A percentile compares a stretch with the other conserved stretches of the same genome.
Evolutionary conservation across 2,329 filamentous ascomycete species (phyloP).

Genomic region (Claviceps capensis): DNA sequence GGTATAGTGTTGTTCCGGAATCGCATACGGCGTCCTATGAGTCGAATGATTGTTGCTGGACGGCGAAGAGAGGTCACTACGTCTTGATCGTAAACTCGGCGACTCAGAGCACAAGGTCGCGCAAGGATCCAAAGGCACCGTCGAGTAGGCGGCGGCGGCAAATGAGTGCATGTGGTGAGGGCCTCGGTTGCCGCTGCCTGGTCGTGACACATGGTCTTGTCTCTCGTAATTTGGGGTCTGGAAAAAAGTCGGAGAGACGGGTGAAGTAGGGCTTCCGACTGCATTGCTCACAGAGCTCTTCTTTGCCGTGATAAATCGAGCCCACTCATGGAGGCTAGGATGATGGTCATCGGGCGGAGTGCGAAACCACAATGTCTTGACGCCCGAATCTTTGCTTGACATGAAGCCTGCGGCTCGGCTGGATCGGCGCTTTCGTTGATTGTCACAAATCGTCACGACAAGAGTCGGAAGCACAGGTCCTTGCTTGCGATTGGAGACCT

Average conservation of each 20-base stretch:
- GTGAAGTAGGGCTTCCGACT: constrained; percentile 36
- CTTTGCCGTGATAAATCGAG: constrained; percentile 34
- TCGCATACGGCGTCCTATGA: constrained; percentile 24
- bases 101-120: constrained; percentile 42
- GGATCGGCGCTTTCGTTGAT: constrained; percentile 49
- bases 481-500: constrained; percentile 47
- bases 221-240: constrained; percentile 26
- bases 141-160: constrained; percentile 34
- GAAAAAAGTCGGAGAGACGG: constrained; percentile 41
- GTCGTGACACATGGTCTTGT: constrained; percentile 28
- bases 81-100: constrained; percentile 46
- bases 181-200: constrained; percentile 28
- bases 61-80: constrained; percentile 48
- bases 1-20: constrained; percentile 34
- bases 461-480: constrained; percentile 45
- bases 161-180: constrained; percentile 35
- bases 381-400: constrained; percentile 33
- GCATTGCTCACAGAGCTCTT: constrained; percentile 29
- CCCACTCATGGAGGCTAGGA: constrained; percentile 45
- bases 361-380: constrained; percentile 43
- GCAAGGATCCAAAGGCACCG: constrained; percentile 32
- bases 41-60: constrained; percentile 33
- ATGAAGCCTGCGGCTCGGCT: constrained; percentile 47
- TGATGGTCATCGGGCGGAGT: constrained; percentile 36
- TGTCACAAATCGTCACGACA: constrained; percentile 43